Conservation (phyloP, 2,329 filamentous ascomycete species). For the Sporothrix pallida region DNA sequence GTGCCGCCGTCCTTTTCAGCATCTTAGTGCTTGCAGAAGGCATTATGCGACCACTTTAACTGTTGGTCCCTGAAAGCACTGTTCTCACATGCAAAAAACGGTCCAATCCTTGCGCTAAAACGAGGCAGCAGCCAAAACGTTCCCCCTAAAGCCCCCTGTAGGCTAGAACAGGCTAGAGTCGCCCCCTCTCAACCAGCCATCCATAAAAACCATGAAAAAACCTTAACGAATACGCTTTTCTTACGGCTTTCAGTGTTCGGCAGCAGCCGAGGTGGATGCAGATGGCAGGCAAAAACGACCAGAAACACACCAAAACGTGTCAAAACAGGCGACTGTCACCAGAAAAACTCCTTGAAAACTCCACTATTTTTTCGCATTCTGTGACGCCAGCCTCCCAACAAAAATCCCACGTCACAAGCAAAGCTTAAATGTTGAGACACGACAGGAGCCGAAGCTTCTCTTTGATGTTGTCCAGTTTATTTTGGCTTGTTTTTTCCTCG, state of each 20-base stretch:
- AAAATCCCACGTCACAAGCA: slow-evolving; percentile 12
- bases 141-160: neutral
- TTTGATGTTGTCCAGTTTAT: neutral
- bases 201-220: neutral
- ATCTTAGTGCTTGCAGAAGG: neutral
- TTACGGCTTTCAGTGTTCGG: slow-evolving; percentile 10
- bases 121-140: slow-evolving; percentile 22
- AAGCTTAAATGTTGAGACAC: slow-evolving; percentile 27
- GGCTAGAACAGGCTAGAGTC: slow-evolving; percentile 4
- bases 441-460: neutral
- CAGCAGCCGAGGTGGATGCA: slow-evolving; percentile 24
- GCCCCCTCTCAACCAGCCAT: slow-evolving; percentile 14
- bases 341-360: neutral
- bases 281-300: neutral
- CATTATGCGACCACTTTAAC: slow-evolving; percentile 25
- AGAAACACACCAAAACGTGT: neutral
- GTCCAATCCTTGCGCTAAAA: neutral
- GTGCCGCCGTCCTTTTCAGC: neutral
- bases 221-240: slow-evolving; percentile 6
- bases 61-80: slow-evolving; percentile 7
- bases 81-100: slow-evolving; percentile 18
- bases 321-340: slow-evolving; percentile 13
- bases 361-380: neutral
- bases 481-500: neutral
- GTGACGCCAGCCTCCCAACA: slow-evolving; percentile 27